Evolutionary conservation across 164 flowering plant genomes (phyloP).

Genomic region (Nelumbo lutea): DNA sequence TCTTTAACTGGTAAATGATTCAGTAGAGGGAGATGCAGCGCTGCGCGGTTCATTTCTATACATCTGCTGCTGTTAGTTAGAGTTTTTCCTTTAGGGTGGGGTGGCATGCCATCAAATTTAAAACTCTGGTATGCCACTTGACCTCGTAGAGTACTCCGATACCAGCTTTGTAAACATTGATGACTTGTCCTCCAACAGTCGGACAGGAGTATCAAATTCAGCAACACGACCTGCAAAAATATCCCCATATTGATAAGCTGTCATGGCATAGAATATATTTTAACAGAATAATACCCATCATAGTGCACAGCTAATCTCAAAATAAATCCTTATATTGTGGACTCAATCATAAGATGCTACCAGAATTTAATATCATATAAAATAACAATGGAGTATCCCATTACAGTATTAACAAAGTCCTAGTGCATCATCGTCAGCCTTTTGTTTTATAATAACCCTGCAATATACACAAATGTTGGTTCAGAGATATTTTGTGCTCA

Average conservation of each 20-base stretch:
- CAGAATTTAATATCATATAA: not conserved
- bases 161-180: constrained; percentile 92
- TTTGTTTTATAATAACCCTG: not conserved
- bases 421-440: not conserved
- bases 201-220: constrained; percentile 78
- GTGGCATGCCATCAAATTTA: constrained; percentile 14
- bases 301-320: too few species aligned
- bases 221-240: constrained; percentile 75
- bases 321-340: too few species aligned
- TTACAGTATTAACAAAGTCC: not conserved
- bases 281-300: not conserved
- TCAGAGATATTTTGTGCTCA: constrained; percentile 21
- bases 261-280: not conserved
- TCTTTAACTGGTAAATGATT: constrained; percentile 16
- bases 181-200: constrained; percentile 74
- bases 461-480: not conserved
- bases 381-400: not conserved
- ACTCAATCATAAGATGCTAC: too few species aligned
- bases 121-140: constrained; percentile 72
- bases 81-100: not conserved
- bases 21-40: constrained; percentile 13
- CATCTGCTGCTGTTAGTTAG: constrained; percentile 5
- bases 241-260: not conserved
- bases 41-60: not conserved
- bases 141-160: constrained; percentile 81